Percentiles rank a stretch among this genome's conserved stretches.
phyloP scores from a whole-genome alignment of 345 rosid species.

The Cardamine occulta region DNA sequence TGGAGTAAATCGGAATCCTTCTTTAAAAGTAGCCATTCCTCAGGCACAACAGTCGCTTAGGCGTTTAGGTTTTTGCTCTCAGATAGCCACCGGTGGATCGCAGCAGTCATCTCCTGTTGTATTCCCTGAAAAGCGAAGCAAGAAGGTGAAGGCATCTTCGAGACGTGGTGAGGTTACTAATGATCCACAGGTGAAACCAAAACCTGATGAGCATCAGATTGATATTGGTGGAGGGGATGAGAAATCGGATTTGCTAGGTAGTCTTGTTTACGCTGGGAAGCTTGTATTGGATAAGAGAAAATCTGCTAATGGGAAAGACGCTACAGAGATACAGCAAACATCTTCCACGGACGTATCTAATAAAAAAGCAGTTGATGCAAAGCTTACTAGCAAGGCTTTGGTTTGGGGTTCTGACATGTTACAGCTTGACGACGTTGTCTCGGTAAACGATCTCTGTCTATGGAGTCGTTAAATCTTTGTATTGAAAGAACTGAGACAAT shows the following conservation, averaged over 20 bases:
- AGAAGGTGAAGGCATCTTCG: constrained; percentile 69
- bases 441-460: constrained; percentile 30
- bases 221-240: constrained; percentile 89
- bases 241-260: constrained; percentile 85
- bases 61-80: constrained; percentile 83
- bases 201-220: constrained; percentile 65
- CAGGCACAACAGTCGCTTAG: constrained; percentile 65
- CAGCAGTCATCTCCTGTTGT: constrained; percentile 85
- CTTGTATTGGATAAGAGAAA: constrained; percentile 75
- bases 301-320: constrained; percentile 44
- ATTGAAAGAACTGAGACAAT: neutral
- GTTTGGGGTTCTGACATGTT: constrained; percentile 83
- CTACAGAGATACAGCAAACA: constrained; percentile 47
- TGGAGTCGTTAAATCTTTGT: neutral
- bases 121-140: constrained; percentile 83
- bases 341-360: constrained; percentile 50
- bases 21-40: constrained; percentile 39
- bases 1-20: constrained; percentile 47
- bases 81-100: constrained; percentile 56
- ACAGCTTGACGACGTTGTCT: constrained; percentile 73
- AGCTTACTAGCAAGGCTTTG: constrained; percentile 82
- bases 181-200: constrained; percentile 53
- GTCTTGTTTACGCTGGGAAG: constrained; percentile 72
- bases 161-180: constrained; percentile 45
- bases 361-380: constrained; percentile 65